Evolutionary conservation across 306 rosid genomes (phyloP), one percentile per base, ranked within the genome.

Genomic region (Lathyrus oleraceus): DNA sequence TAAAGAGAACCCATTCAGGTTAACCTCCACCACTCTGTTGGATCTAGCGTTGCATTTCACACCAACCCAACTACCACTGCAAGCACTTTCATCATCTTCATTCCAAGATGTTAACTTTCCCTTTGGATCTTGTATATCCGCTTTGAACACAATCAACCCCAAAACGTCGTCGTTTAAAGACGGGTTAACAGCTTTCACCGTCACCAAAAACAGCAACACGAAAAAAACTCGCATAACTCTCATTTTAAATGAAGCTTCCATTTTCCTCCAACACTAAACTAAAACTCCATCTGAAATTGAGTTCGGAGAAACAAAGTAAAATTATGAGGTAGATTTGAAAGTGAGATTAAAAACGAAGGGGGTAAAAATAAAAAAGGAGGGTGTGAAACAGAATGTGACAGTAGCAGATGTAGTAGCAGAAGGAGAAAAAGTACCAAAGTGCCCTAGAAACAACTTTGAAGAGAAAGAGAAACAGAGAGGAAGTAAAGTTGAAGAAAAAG

Each of bases 91-190:
- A 30, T 91, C 97, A 54, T 89, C 99, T 85, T 95, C 99, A 67
- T 76, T 91, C 99, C 99, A 95, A 42, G 95, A 81, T 1, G 59
- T 52, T 0, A 95, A 78, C 78, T 83, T 89, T 43, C 87, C 87
- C 74, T 85, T 85, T 3, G 97, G 96, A 82, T 95, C 99, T 86
- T 73, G 83, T 51, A 91, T 78, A 51, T 95, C 96, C 3, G 97
- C 92, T 78, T 89, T 95, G 85, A 95, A 91, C 77, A 95, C 97
- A 65, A 95, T 91, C 74, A 95, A 73, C 30, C 97, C 99, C 87
- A 95, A 65, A 45, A 91, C 97, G 81, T 95, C 99, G 72, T 95
- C 99, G 83, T 91, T 95, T 44, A 95, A 76, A 17, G 95, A 86
- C 4, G 99, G 97, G 81, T 59, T 95, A 54, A 91, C 86, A 6